phyloP scores from a whole-genome alignment of 176 grass and related monocot genomes.

The Rhipidocladum racemiflorum region DNA sequence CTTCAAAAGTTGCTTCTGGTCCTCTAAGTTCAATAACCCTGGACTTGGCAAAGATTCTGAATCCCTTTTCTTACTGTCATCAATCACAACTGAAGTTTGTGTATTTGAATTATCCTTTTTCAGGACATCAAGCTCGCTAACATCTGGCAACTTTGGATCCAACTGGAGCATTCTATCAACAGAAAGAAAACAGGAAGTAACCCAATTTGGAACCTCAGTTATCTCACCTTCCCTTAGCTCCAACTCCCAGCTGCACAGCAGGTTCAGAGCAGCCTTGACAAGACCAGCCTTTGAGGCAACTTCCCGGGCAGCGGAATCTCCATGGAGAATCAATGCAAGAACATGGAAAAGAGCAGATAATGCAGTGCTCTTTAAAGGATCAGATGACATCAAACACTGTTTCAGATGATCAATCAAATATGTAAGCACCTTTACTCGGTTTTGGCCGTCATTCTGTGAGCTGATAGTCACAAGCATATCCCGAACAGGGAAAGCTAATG shows the following conservation, averaged over 20 bases:
- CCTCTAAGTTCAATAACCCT: slow-evolving; percentile 61
- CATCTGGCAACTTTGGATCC: slow-evolving; percentile 82
- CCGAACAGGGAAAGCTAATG: slow-evolving; percentile 82
- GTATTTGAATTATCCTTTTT: slow-evolving; percentile 61
- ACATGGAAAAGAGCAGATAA: slow-evolving; percentile 87
- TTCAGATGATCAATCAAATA: slow-evolving; percentile 92
- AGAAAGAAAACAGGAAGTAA: slow-evolving; percentile 92
- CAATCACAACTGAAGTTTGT: slow-evolving; percentile 65
- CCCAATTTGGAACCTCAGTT: slow-evolving; percentile 77
- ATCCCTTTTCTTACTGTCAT: slow-evolving; percentile 60
- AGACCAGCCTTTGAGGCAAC: slow-evolving; percentile 70
- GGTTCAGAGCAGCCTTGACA: slow-evolving; percentile 73
- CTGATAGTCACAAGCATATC: slow-evolving; percentile 92
- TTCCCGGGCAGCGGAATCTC: slow-evolving; percentile 72
- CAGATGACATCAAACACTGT: slow-evolving; percentile 46
- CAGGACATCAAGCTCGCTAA: slow-evolving; percentile 63
- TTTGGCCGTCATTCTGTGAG: slow-evolving; percentile 92
- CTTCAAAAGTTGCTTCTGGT: slow-evolving; percentile 80
- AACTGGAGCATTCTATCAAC: slow-evolving; percentile 90
- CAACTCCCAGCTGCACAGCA: slow-evolving; percentile 71
- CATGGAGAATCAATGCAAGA: slow-evolving; percentile 92
- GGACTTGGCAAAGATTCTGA: slow-evolving; percentile 37
- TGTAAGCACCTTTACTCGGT: slow-evolving; percentile 69
- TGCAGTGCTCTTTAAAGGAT: slow-evolving; percentile 41
- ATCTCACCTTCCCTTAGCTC: slow-evolving; percentile 41